Evolutionary conservation across 2,329 filamentous ascomycete genomes (phyloP), one percentile per base, ranked within the genome.

Genomic region (Apiospora marii): DNA sequence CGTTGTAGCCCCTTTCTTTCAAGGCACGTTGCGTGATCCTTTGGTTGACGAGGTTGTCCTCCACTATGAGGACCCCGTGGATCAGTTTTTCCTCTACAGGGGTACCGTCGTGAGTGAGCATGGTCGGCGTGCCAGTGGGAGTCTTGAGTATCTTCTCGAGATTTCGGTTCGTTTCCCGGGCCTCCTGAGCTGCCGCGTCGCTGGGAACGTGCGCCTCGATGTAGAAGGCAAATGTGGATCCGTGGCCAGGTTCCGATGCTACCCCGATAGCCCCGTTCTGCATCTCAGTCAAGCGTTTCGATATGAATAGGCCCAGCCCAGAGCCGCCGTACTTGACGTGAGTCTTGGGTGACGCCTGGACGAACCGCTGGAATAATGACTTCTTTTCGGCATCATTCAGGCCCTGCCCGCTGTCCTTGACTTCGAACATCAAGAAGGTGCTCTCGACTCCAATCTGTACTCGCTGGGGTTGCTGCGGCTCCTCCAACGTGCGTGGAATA

Each of bases 221-320:
- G 78, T 93, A 94, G 79, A 95, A 94, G 27, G 89, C 91, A 80
- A 94, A 94, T 0, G 89, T 93, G 80, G 91, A 93, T 37, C 93
- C 93, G 58, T 89, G 85, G 14, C 90, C 92, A 69, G 89, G 86
- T 71, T 88, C 84, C 0, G 91, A 93, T 1, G 88, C 86, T 4
- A 94, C 92, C 4, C 92, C 92, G 72, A 94, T 93, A 77, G 93
- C 91, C 1, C 93, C 93, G 30, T 92, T 92, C 80, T 94, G 92
- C 73, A 94, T 85, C 78, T 94, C 92, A 0, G 91, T 92, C 70
- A 95, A 83, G 77, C 92, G 92, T 34, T 92, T 87, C 12, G 90
- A 93, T 78, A 95, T 94, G 83, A 94, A 94, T 1, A 95, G 84
- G 0, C 92, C 92, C 0, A 93, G 83, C 0, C 92, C 92, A 0